phyloP scores from a whole-genome alignment of 2,329 filamentous ascomycete species.

The Curvularia hawaiiensis region DNA sequence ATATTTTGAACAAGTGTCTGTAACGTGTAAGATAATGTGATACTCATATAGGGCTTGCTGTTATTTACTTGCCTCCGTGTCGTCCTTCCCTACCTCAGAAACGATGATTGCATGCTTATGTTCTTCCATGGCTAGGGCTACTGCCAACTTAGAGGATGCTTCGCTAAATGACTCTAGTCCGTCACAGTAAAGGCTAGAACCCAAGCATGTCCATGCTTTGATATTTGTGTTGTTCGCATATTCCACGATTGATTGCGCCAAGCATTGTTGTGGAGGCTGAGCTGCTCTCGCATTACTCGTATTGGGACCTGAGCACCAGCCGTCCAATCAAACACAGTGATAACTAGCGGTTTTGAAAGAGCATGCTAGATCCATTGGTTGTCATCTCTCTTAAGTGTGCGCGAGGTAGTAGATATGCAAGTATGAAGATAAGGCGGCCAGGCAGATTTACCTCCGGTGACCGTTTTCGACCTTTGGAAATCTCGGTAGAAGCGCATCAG shows the following conservation, averaged over 20 bases:
- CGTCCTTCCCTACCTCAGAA: neutral
- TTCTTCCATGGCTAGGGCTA: neutral
- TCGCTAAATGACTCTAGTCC: neutral
- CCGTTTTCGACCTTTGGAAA: neutral
- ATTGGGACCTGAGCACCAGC: neutral
- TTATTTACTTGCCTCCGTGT: neutral
- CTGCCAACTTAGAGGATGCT: neutral
- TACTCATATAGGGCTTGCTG: neutral
- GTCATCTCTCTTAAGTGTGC: neutral
- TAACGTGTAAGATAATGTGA: neutral
- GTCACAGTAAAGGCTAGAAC: neutral
- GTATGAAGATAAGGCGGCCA: neutral
- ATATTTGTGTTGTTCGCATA: neutral
- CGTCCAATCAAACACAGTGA: neutral
- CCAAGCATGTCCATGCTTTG: neutral
- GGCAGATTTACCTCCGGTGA: neutral
- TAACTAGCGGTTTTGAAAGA: neutral
- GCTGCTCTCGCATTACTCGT: conserved; percentile 24
- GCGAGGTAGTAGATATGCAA: neutral
- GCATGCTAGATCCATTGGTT: neutral
- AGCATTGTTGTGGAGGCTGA: conserved; percentile 21
- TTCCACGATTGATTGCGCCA: conserved; percentile 13
- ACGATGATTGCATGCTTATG: neutral
- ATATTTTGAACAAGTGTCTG: neutral
- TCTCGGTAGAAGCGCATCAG: neutral